Percentiles rank a stretch among this genome's conserved stretches.
These are phyloP conservation scores for Penicillium flavigenum DNA, from an alignment of 495 filamentous ascomycete genomes.

Conservation along the genomic window DNA sequence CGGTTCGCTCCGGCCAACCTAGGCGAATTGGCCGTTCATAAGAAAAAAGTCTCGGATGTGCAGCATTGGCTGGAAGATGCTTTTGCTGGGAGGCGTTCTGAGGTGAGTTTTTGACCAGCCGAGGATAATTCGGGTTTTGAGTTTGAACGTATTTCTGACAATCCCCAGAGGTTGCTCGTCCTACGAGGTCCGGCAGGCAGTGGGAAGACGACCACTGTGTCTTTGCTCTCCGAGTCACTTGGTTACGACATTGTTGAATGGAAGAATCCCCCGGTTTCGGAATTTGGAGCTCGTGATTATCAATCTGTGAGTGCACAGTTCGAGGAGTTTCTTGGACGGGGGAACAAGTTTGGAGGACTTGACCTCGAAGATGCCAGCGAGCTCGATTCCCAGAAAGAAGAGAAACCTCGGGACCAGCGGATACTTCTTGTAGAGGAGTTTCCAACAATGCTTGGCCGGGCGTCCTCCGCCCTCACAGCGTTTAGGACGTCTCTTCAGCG, in stretches of 20 bases:
- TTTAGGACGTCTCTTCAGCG: constrained; percentile 75
- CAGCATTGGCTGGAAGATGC: constrained; percentile 75
- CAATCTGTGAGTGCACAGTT: constrained; percentile 73
- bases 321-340: constrained; percentile 82
- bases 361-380: constrained; percentile 44
- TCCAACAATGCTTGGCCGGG: constrained; percentile 73
- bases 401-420: constrained; percentile 34
- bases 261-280: constrained; percentile 71
- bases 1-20: constrained; percentile 69
- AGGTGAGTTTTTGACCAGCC: constrained; percentile 16
- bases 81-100: constrained; percentile 53
- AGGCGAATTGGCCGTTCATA: constrained; percentile 89
- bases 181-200: constrained; percentile 89
- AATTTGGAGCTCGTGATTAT: constrained; percentile 56
- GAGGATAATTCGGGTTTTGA: neutral
- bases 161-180: constrained; percentile 65
- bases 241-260: constrained; percentile 80
- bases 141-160: neutral
- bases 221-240: constrained; percentile 68
- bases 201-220: constrained; percentile 87
- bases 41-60: constrained; percentile 87
- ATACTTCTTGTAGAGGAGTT: constrained; percentile 93
- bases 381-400: constrained; percentile 2
- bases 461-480: constrained; percentile 62
- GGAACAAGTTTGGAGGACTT: constrained; percentile 75